Conservation (phyloP, 129 eudicot genomes). For the Flaveria bidentis region DNA sequence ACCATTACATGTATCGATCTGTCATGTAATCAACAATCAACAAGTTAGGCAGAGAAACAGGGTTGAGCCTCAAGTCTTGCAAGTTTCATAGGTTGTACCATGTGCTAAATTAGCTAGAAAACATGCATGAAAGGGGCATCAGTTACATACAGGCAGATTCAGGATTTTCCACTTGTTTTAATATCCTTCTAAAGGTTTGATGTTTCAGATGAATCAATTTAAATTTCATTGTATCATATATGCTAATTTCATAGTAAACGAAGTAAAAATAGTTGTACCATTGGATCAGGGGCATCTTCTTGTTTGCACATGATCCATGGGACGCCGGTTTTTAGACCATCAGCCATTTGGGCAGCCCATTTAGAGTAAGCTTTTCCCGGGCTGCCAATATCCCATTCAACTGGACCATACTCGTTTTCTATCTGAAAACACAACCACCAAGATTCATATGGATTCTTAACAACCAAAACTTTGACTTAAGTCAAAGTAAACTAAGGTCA, state of each 20-base stretch:
- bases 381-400: conserved; percentile 85
- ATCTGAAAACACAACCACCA: conserved; percentile 47
- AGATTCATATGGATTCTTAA: conserved; percentile 23
- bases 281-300: conserved; percentile 82
- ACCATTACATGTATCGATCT: conserved; percentile 96
- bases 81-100: too few relatives aligned
- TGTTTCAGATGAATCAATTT: too few relatives aligned
- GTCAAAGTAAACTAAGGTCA: neutral
- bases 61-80: too few relatives aligned
- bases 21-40: conserved; percentile 33
- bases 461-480: neutral
- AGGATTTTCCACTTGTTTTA: too few relatives aligned
- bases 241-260: neutral
- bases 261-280: conserved; percentile 24
- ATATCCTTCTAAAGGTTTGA: too few relatives aligned
- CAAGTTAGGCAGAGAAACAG: too few relatives aligned
- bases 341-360: conserved; percentile 91
- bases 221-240: too few relatives aligned
- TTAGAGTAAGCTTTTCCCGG: conserved; percentile 81
- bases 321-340: conserved; percentile 64
- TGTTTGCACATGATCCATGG: conserved; percentile 99
- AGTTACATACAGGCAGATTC: too few relatives aligned
- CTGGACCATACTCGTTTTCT: conserved; percentile 85
- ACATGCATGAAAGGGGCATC: too few relatives aligned
- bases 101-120: too few relatives aligned